Base-by-base conservation (phyloP, 1,284 basidiomycete genomes). In the Ceratobasidium sp. region DNA sequence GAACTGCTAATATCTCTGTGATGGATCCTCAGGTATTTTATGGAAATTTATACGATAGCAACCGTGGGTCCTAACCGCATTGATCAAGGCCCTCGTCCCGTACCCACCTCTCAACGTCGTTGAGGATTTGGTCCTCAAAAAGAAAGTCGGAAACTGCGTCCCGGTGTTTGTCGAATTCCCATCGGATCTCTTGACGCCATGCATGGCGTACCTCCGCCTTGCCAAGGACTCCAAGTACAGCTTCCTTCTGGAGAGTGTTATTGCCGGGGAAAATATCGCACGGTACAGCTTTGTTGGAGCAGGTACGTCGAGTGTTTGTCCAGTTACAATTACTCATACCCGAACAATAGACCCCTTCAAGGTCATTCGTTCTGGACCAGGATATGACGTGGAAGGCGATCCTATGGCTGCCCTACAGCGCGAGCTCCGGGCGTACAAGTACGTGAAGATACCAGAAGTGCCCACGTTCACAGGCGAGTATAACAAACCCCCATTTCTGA, bases 261-360 rank as follows among this genome's bases (percentile, higher is more conserved):
- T 94, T 27, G 92, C 89, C 34, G 97, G 96, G 63, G 95, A 98
- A 84, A 95, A 90, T 81, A 85, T 98, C 69, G 95, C 93, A 48
- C 88, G 98, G 75, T 99, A 98, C 83, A 96, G 93, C 80, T 99
- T 98, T 84, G 92, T 99, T 75, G 98, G 98, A 68, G 90, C 95
- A 81, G 93, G 95, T 95, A 80, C 80, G 90, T 84, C 43, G 64
- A 63, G 13, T 39, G 53, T 46, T 51, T 64, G 31, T 73, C 53
- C 65, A 27, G 16, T 19, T 54, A 7, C 53, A 34, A 24, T 72
- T 34, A 43, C 63, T 14, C 75, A 53, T 72, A 39, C 19, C 78
- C 43, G n/a, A 41, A 59, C 39, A 58, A 63, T 74, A 95, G 96
- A 98, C 83, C 97, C 97, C 16, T 88, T 96, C 81, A 98, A 96